Conservation (phyloP, 495 filamentous ascomycete genomes). For the Penicillium maclennaniae region DNA sequence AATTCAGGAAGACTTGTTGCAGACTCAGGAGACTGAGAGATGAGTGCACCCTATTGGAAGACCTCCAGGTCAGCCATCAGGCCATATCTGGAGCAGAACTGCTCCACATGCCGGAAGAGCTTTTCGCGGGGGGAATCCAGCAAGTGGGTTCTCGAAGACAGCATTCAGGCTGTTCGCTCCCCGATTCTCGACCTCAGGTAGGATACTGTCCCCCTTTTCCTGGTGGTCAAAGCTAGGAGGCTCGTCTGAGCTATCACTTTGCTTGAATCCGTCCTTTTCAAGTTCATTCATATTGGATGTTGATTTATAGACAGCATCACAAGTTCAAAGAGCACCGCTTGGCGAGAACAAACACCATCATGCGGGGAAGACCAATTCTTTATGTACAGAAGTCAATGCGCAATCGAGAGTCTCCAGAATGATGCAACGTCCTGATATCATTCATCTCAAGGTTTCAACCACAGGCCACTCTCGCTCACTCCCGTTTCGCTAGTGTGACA, state of each 20-base stretch:
- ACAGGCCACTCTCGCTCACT: background rate
- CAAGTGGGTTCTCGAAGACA: constrained; percentile 49
- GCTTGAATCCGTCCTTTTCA: background rate
- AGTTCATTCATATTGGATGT: background rate
- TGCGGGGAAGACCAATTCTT: background rate
- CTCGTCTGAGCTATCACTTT: constrained; percentile 2
- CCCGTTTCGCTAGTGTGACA: background rate
- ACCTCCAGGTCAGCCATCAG: constrained; percentile 40
- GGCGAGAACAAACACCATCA: no score
- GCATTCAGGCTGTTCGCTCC: constrained; percentile 25
- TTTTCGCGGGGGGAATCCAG: constrained; percentile 45
- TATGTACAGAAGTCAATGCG: background rate
- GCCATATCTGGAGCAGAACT: constrained; percentile 43
- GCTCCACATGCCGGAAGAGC: constrained; percentile 47
- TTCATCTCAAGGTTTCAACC: background rate
- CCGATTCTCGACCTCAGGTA: constrained; percentile 20
- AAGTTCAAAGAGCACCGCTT: no score
- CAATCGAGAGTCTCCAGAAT: background rate
- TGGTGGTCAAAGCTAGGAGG: constrained; percentile 6
- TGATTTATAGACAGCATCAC: constrained; percentile 5
- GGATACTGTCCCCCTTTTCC: constrained; percentile 6
- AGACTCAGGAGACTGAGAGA: constrained; percentile 45
- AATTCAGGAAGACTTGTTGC: constrained; percentile 43
- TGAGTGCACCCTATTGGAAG: constrained; percentile 52
- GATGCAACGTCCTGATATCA: background rate